Conservation (phyloP, 345 rosid genomes). For the Gossypium longicalyx region DNA sequence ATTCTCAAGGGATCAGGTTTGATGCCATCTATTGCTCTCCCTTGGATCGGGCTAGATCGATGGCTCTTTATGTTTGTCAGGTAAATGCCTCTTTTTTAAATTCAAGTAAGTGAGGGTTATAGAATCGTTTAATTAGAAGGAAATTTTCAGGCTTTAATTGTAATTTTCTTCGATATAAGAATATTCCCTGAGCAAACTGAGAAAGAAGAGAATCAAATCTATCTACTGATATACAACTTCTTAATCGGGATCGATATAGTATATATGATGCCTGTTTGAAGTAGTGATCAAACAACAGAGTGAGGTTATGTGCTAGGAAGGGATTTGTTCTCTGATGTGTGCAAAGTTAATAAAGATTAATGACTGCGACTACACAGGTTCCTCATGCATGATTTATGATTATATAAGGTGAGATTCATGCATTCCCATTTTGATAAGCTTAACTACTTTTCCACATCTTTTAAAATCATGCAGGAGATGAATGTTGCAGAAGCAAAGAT, state of each 20-base stretch:
- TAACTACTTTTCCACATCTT: neutral
- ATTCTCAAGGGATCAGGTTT: constrained; percentile 70
- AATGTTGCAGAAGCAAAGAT: constrained; percentile 63
- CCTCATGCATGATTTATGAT: neutral
- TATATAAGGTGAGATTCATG: neutral
- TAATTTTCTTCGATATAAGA: neutral
- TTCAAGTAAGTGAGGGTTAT: too few species aligned
- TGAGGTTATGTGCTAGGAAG: too few species aligned
- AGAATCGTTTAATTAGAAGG: neutral
- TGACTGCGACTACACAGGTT: neutral
- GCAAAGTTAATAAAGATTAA: too few species aligned
- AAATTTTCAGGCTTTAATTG: neutral
- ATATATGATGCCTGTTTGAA: too few species aligned
- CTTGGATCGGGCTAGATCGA: constrained; percentile 74
- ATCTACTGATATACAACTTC: too few species aligned
- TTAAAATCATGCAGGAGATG: constrained; percentile 63
- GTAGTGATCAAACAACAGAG: too few species aligned
- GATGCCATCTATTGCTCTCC: constrained; percentile 68
- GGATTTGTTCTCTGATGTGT: too few species aligned
- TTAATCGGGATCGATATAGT: too few species aligned
- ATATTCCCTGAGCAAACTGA: too few species aligned
- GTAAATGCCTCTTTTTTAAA: constrained; percentile 26
- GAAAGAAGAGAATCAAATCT: too few species aligned
- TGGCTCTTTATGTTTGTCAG: constrained; percentile 78
- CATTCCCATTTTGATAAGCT: neutral